phyloP scores from a whole-genome alignment of 176 grass and related monocot species.

The Alopecurus myosuroides region DNA sequence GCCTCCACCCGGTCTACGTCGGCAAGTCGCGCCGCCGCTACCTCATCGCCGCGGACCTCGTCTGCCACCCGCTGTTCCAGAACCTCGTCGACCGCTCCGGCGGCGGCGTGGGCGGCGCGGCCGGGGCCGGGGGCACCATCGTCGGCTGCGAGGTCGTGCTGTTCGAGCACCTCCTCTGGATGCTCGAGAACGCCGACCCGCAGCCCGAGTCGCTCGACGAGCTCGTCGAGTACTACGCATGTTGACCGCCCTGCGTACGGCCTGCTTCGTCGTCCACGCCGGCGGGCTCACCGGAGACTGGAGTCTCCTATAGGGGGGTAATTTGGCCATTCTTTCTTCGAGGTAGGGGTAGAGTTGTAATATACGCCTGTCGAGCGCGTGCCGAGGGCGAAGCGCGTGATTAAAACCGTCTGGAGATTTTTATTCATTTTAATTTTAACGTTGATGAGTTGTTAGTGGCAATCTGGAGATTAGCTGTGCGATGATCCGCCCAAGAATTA shows the following conservation, averaged over 20 bases:
- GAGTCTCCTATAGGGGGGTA: constrained; percentile 8
- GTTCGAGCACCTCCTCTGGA: constrained; percentile 97
- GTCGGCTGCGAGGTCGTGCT: constrained; percentile 95
- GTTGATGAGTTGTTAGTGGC: constrained; percentile 26
- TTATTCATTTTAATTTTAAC: no score
- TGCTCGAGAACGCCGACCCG: constrained; percentile 91
- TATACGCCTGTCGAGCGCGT: constrained; percentile 10
- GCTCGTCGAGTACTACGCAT: constrained; percentile 93
- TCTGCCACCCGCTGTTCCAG: constrained; percentile 83
- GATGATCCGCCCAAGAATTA: constrained; percentile 32
- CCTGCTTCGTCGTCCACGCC: neutral
- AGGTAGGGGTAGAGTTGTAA: constrained; percentile 42
- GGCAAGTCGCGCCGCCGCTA: constrained; percentile 89
- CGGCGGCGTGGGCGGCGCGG: neutral
- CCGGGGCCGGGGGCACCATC: constrained; percentile 25
- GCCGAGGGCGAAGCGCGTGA: constrained; percentile 5
- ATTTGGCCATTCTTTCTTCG: constrained; percentile 23
- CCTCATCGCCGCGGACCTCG: constrained; percentile 68
- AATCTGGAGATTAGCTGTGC: constrained; percentile 23
- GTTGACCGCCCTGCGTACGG: constrained; percentile 17
- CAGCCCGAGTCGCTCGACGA: constrained; percentile 85
- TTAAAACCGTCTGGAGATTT: constrained; percentile 9
- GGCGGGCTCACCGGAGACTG: neutral
- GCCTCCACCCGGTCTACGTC: constrained; percentile 81
- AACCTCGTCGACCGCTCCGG: constrained; percentile 66